Percentiles rank a stretch among this genome's conserved stretches.
phyloP scores from a whole-genome alignment of 495 filamentous ascomycete species.

The Aspergillus nanangensis region DNA sequence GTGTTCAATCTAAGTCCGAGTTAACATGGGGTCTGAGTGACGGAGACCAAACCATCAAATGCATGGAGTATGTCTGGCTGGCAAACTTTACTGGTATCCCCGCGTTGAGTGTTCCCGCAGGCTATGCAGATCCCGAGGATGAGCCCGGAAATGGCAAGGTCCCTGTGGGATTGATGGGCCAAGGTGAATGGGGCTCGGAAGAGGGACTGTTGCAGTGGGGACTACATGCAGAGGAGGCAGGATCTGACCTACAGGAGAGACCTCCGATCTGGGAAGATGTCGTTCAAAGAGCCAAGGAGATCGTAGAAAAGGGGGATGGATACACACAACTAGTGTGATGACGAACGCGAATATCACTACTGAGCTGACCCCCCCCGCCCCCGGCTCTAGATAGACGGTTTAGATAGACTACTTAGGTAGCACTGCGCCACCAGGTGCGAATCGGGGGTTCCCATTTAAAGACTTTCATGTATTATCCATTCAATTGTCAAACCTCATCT shows the following conservation, averaged over 20 bases:
- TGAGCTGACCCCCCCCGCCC: too few relatives aligned
- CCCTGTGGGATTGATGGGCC: slow-evolving; percentile 79
- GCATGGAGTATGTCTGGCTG: slow-evolving; percentile 83
- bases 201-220: slow-evolving; percentile 49
- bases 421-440: too few relatives aligned
- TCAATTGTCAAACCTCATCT: too few relatives aligned
- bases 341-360: neutral
- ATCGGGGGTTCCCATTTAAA: too few relatives aligned
- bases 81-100: slow-evolving; percentile 79
- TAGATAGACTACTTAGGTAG: neutral
- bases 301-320: neutral
- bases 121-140: slow-evolving; percentile 53
- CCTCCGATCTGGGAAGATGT: slow-evolving; percentile 31
- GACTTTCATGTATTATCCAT: too few relatives aligned
- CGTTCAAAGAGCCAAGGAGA: slow-evolving; percentile 13
- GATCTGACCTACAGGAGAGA: neutral
- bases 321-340: too few relatives aligned
- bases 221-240: slow-evolving; percentile 1
- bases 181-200: slow-evolving; percentile 82
- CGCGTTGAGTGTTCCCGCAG: slow-evolving; percentile 67
- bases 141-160: slow-evolving; percentile 20
- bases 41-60: slow-evolving; percentile 61
- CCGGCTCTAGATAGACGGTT: too few relatives aligned
- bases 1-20: slow-evolving; percentile 47
- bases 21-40: slow-evolving; percentile 64